These are phyloP conservation scores for Aspergillus ruber DNA, from an alignment of 2,329 filamentous ascomycete species.

Conservation along the genomic window DNA sequence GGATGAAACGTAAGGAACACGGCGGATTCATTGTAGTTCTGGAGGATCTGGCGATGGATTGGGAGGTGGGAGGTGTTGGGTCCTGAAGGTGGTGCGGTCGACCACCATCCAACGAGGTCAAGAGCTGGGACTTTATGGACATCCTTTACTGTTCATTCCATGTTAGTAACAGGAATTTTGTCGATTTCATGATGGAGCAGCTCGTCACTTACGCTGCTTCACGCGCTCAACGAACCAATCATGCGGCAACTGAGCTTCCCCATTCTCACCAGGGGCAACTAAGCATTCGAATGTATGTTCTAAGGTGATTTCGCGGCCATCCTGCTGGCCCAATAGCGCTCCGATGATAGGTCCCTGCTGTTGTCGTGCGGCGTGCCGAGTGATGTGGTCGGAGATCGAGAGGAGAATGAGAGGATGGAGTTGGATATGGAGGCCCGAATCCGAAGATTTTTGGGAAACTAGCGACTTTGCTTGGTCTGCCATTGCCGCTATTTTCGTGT, in stretches of 20 bases:
- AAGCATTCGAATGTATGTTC: conserved; percentile 89
- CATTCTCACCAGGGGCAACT: conserved; percentile 45
- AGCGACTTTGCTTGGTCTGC: conserved; percentile 50
- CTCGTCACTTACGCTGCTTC: conserved; percentile 64
- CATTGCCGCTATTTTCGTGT: conserved; percentile 36
- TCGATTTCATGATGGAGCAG: background rate
- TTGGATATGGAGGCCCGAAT: conserved; percentile 70
- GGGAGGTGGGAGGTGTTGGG: conserved; percentile 62
- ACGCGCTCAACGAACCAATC: conserved; percentile 71
- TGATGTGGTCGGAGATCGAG: conserved; percentile 94
- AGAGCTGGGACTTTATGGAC: conserved; percentile 80
- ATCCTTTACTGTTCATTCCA: conserved; percentile 59
- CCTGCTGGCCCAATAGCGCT: conserved; percentile 83
- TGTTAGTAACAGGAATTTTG: conserved; percentile 1
- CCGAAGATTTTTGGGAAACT: conserved; percentile 61
- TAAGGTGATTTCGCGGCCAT: conserved; percentile 82
- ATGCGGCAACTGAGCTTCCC: conserved; percentile 57
- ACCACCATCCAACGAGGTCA: conserved; percentile 89
- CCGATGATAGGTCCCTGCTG: conserved; percentile 73
- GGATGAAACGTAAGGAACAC: conserved; percentile 84
- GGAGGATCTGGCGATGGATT: conserved; percentile 71
- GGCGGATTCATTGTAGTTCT: conserved; percentile 74
- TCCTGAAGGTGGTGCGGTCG: conserved; percentile 64
- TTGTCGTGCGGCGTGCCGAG: conserved; percentile 73
- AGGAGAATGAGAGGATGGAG: conserved; percentile 92